A percentile compares a stretch with the other conserved stretches of the same genome.
Conservation (phyloP, 306 rosid species). For the Psophocarpus tetragonolobus region DNA sequence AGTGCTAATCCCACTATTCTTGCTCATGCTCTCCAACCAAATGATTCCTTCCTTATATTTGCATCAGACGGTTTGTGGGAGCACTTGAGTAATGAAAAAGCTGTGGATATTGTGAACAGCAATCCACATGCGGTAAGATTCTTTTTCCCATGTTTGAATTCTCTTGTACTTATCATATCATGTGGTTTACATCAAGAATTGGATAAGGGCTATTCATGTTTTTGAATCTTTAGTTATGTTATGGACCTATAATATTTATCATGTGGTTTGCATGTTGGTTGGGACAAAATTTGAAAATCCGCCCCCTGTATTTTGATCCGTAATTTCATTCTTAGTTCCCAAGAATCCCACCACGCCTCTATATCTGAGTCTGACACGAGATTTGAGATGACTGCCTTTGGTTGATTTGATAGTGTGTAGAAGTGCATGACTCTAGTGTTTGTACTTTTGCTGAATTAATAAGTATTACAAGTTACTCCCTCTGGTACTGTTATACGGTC, state of each 20-base stretch:
- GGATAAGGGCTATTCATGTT: neutral
- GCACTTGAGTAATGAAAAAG: slow-evolving; percentile 81
- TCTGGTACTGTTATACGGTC: too few relatives aligned
- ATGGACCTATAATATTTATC: neutral
- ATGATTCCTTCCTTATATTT: slow-evolving; percentile 86
- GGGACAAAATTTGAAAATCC: neutral
- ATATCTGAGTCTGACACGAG: neutral
- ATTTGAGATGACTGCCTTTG: neutral
- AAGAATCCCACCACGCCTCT: neutral
- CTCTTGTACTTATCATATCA: neutral
- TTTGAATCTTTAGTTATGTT: neutral
- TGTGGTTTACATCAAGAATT: slow-evolving; percentile 12
- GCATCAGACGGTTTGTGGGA: slow-evolving; percentile 97
- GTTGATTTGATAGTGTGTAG: slow-evolving; percentile 4
- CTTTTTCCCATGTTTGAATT: slow-evolving; percentile 4
- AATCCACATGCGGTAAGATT: slow-evolving; percentile 68
- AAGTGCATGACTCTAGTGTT: neutral
- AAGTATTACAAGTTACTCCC: neutral
- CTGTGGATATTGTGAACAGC: slow-evolving; percentile 80
- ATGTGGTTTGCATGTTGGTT: neutral
- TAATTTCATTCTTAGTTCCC: slow-evolving; percentile 12
- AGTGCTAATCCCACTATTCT: slow-evolving; percentile 63
- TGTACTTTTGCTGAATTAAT: neutral
- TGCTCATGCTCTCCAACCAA: slow-evolving; percentile 72
- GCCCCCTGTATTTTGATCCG: neutral